phyloP scores from a whole-genome alignment of 495 filamentous ascomycete genomes.

The Lasiosphaeria miniovina region DNA sequence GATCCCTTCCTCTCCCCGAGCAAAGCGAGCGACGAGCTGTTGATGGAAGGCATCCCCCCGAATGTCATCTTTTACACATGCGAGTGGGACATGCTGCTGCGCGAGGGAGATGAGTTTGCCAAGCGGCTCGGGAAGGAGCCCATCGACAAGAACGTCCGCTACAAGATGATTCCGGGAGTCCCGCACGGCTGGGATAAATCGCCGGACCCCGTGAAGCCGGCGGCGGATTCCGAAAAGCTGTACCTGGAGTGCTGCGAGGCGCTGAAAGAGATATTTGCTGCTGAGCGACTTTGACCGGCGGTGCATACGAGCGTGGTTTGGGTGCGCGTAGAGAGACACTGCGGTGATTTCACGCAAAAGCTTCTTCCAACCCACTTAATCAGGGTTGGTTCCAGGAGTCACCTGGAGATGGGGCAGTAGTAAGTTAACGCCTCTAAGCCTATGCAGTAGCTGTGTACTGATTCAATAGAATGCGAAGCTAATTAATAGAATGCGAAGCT shows the following conservation, averaged over 20 bases:
- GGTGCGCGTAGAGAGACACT: too few species aligned
- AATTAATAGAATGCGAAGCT: not conserved
- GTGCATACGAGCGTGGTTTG: too few species aligned
- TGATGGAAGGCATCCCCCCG: conserved; percentile 44
- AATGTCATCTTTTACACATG: conserved; percentile 67
- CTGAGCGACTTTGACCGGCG: not conserved
- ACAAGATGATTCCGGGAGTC: conserved; percentile 68
- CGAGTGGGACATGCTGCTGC: conserved; percentile 88
- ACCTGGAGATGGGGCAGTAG: too few species aligned
- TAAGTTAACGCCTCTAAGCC: too few species aligned
- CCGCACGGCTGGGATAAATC: conserved; percentile 86
- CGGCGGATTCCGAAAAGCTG: conserved; percentile 34
- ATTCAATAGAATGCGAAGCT: not conserved
- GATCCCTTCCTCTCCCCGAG: conserved; percentile 40
- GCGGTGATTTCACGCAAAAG: too few species aligned
- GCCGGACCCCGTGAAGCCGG: conserved; percentile 68
- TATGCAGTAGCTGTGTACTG: not conserved
- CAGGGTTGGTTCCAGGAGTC: too few species aligned
- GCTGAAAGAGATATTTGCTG: conserved; percentile 32
- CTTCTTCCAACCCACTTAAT: too few species aligned
- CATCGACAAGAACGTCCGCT: conserved; percentile 63
- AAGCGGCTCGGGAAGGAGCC: conserved; percentile 52
- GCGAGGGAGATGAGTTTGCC: conserved; percentile 69
- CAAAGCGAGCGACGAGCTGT: conserved; percentile 37
- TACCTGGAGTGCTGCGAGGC: conserved; percentile 38